Evolutionary conservation across 306 rosid genomes (phyloP), one percentile per base, ranked within the genome.

Genomic region (Pachyrhizus erosus): DNA sequence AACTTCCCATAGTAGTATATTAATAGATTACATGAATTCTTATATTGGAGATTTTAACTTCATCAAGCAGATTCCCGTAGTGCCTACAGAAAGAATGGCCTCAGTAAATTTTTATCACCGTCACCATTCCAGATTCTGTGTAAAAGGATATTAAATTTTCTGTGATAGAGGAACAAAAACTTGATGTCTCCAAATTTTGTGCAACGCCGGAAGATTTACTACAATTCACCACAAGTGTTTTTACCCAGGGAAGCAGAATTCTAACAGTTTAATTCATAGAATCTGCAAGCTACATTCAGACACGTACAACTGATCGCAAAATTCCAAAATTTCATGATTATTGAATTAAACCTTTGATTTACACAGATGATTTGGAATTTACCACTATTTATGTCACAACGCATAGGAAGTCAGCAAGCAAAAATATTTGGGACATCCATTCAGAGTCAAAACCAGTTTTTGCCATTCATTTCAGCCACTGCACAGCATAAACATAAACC

Each of bases 301-400:
- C 60, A 10, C 40, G 34, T 42, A 20, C 54, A 77, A 80, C 67
- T 43, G 76, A 80, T 34, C 5, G 40, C 65, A 64, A 74, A 70
- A 51, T 52, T 61, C 71, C 76, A 76, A 40, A 60, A 80, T 42
- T 39, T 77, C 86, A 51, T 65, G 39, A 79, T 74, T 54, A 79
- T 71, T 79, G 82, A 70, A 76, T 23, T 75, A 51, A 48, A 70
- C 67, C 29, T 73, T 81, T 70, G 54, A 82, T 88, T 82, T 85
- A 82, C 88, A 84, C 15, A 24, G 86, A 77, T 84, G 70, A 70
- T 75, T 71, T 84, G 87, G 79, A 23, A 62, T 71, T 87, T 88
- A 88, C 87, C 87, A 85, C 82, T 85, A 88, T 80, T 85, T 80
- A 85, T 85, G 76, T 79, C 82, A 80, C 88, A 83, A 31, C 26